Evolutionary conservation across 2,329 filamentous ascomycete species (phyloP).

Genomic region (Xylariaceae sp.): DNA sequence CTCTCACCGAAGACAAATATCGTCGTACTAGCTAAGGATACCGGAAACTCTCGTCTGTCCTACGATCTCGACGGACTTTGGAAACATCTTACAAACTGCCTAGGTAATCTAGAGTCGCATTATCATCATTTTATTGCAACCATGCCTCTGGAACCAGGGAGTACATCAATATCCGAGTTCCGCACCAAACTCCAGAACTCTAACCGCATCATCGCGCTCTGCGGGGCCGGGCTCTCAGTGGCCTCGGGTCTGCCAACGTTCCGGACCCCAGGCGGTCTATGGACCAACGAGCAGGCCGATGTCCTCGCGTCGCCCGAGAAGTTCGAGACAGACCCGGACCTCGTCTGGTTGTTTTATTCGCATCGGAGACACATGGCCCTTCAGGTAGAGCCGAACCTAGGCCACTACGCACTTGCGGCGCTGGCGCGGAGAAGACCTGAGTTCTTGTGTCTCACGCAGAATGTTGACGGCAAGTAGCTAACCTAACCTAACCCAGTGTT

Average conservation of each 20-base stretch:
- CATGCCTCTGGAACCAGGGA: slow-evolving; percentile 19
- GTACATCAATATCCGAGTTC: slow-evolving; percentile 32
- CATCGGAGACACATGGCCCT: slow-evolving; percentile 81
- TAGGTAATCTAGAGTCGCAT: no score
- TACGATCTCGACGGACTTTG: no score
- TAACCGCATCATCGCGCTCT: slow-evolving; percentile 61
- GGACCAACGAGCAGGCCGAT: slow-evolving; percentile 77
- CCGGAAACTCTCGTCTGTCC: no score
- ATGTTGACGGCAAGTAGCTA: slow-evolving; percentile 77
- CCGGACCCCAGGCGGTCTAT: slow-evolving; percentile 74
- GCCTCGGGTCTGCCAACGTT: slow-evolving; percentile 74
- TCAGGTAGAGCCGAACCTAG: slow-evolving; percentile 74
- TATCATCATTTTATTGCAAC: neutral
- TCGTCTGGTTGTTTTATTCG: slow-evolving; percentile 90
- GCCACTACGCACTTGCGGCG: slow-evolving; percentile 78
- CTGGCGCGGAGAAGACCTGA: slow-evolving; percentile 66
- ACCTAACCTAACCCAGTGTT: no score
- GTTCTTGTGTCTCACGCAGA: slow-evolving; percentile 84
- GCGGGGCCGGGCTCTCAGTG: slow-evolving; percentile 64
- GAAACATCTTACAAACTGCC: no score
- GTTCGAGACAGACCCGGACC: slow-evolving; percentile 72
- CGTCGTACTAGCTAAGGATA: no score
- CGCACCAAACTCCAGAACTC: slow-evolving; percentile 47
- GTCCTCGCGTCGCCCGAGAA: slow-evolving; percentile 76
- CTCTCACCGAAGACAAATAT: no score